phyloP scores from a whole-genome alignment of 495 filamentous ascomycete genomes.

The Geopyxis carbonaria region DNA sequence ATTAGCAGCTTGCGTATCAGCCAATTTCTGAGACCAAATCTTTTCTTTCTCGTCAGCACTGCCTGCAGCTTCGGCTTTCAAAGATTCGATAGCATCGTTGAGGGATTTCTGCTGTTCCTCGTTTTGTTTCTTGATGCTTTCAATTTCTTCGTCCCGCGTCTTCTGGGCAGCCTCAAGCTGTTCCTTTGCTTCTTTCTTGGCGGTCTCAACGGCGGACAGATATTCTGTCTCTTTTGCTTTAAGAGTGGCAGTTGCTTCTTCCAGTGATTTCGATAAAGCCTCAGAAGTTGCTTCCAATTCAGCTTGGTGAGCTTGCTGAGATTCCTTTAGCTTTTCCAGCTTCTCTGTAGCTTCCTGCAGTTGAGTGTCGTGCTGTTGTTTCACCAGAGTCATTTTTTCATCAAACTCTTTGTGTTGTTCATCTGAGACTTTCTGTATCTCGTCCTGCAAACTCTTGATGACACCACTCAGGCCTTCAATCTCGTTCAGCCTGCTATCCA shows the following conservation, averaged over 20 bases:
- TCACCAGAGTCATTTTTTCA: slow-evolving; percentile 28
- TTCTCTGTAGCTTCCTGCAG: slow-evolving; percentile 16
- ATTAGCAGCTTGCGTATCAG: background rate
- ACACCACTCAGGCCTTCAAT: slow-evolving; percentile 32
- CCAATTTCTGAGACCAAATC: slow-evolving; percentile 13
- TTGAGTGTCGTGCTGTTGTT: slow-evolving; percentile 27
- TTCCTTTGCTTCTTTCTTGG: slow-evolving; percentile 12
- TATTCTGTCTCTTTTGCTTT: slow-evolving; percentile 14
- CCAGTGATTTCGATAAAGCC: slow-evolving; percentile 10
- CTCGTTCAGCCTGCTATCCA: slow-evolving; percentile 16
- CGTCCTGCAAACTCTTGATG: slow-evolving; percentile 30
- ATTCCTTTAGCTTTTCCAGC: slow-evolving; percentile 16
- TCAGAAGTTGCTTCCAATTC: slow-evolving; percentile 19
- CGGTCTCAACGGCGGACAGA: slow-evolving; percentile 9
- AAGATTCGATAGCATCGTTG: slow-evolving; percentile 10
- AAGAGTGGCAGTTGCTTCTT: slow-evolving; percentile 9
- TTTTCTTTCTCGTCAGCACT: slow-evolving; percentile 17
- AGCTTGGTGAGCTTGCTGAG: slow-evolving; percentile 17
- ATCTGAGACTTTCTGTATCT: slow-evolving; percentile 29
- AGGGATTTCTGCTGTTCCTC: slow-evolving; percentile 6
- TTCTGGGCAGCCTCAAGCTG: slow-evolving; percentile 11
- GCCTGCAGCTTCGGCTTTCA: slow-evolving; percentile 10
- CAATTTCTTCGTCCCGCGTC: slow-evolving; percentile 10
- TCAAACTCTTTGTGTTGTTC: slow-evolving; percentile 29
- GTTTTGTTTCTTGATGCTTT: slow-evolving; percentile 9